A percentile compares a stretch with the other conserved stretches of the same genome.
Conservation (phyloP, 306 rosid species). For the Argentina anserina region DNA sequence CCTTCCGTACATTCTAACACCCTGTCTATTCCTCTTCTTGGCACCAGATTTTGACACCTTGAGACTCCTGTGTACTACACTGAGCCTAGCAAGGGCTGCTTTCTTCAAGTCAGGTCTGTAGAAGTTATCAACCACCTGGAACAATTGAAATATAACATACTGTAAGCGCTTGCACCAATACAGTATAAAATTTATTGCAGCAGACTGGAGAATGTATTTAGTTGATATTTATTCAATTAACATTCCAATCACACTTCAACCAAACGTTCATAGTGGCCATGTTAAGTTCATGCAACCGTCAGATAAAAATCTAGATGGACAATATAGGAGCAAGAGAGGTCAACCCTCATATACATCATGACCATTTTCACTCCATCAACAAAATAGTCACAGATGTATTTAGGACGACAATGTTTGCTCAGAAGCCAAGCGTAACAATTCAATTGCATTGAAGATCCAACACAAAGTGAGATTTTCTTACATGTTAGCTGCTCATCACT, state of each 20-base stretch:
- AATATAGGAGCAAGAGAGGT: neutral
- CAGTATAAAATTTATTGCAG: neutral
- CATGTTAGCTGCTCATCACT: constrained; percentile 20
- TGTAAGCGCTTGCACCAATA: neutral
- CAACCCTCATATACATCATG: neutral
- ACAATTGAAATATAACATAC: neutral
- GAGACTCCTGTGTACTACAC: constrained; percentile 69
- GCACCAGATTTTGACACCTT: constrained; percentile 68
- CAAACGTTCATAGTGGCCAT: neutral
- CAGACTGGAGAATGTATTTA: neutral
- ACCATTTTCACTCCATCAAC: neutral
- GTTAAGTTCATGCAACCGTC: neutral
- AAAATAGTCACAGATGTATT: neutral
- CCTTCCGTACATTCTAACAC: constrained; percentile 31
- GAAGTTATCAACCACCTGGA: constrained; percentile 55
- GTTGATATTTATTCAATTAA: neutral
- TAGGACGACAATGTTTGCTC: constrained; percentile 26
- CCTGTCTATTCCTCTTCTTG: constrained; percentile 85
- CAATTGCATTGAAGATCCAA: constrained; percentile 52
- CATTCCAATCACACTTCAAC: neutral
- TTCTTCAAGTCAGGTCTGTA: constrained; percentile 74
- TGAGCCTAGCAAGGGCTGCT: constrained; percentile 73
- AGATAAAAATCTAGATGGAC: neutral
- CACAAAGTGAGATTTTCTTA: constrained; percentile 19
- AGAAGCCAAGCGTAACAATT: constrained; percentile 90